Base-by-base conservation (phyloP, 208 protist genomes). In the Trypanosoma congolense region DNA sequence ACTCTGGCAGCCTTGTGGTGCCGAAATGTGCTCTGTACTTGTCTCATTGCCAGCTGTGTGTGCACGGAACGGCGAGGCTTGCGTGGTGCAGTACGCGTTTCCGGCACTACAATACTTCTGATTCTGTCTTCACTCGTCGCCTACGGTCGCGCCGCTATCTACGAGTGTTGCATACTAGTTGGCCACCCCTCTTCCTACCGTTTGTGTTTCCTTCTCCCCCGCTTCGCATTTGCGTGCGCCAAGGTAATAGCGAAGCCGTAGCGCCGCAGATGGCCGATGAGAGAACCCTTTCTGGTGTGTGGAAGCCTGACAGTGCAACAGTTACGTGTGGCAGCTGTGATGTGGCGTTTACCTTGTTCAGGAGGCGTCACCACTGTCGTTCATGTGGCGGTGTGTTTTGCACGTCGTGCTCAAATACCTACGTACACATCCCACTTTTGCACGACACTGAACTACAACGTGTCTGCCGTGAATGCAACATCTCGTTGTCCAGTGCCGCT, bases 311-410 rank as follows among this genome's bases (percentile, higher is more conserved):
- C 57, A 38, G 47, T 22, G n/a, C 30, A 0, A 53, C 55, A 26
- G 24, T 40, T 0, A 5, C 19, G 10, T 87, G 79, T 38, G 72
- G 77, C 46, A 40, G 28, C 18, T 82, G 79, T 50, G 25, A 43
- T 0, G 21, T 22, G 0, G 36, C 24, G 40, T 80, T 82, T 44
- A 71, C 29, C 22, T 43, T 80, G n/a, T 51, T 56, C 22, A 51
- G 44, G 21, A 45, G 72, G 25, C 67, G 71, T 35, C 75, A 87
- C 30, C 65, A 72, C 33, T 72, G 65, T 43, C 48, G 65, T 3
- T 61, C 55, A 25, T 72, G 65, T 40, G 71, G 71, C 18, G 51
- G 58, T 18, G 73, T 80, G 40, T 86, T 82, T 47, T 82, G 75
- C 47, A 51, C 51, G 24, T 48, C 59, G 0, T 86, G 79, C 52